A percentile compares a stretch with the other conserved stretches of the same genome.
Conservation (phyloP, 2,329 filamentous ascomycete species). For the Penicillium sp. region DNA sequence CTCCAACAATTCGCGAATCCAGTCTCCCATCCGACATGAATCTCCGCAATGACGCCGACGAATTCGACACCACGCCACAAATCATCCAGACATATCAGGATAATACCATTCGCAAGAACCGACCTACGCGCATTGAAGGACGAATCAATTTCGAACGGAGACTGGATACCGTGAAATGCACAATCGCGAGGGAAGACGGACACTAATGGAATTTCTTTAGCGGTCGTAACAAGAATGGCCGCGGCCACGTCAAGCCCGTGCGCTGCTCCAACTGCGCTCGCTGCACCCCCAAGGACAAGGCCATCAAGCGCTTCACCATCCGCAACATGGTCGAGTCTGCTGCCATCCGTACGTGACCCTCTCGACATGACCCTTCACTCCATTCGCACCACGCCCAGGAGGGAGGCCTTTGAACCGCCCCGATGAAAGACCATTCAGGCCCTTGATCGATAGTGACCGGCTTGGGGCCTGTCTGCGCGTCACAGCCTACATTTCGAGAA, state of each 20-base stretch:
- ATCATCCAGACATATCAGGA: neutral
- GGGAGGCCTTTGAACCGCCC: neutral
- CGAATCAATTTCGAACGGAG: constrained; percentile 16
- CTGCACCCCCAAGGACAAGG: constrained; percentile 99
- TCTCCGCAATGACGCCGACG: constrained; percentile 29
- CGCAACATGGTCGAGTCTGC: constrained; percentile 99
- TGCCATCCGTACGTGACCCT: constrained; percentile 84
- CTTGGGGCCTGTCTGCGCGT: neutral
- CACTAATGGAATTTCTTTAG: constrained; percentile 50
- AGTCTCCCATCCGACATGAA: constrained; percentile 30
- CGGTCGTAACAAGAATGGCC: constrained; percentile 99
- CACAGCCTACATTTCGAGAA: neutral
- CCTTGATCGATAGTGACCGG: neutral
- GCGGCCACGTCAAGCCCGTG: constrained; percentile 99
- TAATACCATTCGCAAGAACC: constrained; percentile 1
- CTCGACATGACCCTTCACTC: constrained; percentile 53
- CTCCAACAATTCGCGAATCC: constrained; percentile 19
- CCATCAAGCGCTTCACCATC: constrained; percentile 99
- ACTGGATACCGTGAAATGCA: constrained; percentile 17
- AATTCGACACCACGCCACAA: constrained; percentile 8
- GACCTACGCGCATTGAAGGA: constrained; percentile 23
- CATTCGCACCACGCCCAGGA: constrained; percentile 11
- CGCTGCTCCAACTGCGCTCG: constrained; percentile 85
- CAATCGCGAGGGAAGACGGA: constrained; percentile 16
- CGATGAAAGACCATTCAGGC: neutral